These are phyloP conservation scores for Colletotrichum simmondsii DNA, from an alignment of 2,329 filamentous ascomycete genomes.

Conservation along the genomic window DNA sequence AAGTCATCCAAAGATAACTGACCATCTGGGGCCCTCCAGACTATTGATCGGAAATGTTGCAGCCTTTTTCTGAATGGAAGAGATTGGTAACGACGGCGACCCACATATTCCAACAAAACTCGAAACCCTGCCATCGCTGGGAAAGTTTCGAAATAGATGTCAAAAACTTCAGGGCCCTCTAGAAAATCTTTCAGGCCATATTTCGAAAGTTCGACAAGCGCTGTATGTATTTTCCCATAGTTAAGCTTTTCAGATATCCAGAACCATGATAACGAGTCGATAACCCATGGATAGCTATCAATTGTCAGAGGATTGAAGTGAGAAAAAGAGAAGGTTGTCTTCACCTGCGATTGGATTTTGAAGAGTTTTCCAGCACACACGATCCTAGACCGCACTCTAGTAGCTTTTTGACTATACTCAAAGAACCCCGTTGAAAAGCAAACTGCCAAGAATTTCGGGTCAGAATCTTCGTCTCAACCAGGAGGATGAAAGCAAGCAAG, in stretches of 20 bases:
- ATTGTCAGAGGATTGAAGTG: neutral
- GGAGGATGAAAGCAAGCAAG: neutral
- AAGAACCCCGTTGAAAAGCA: neutral
- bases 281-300: neutral
- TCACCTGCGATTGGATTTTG: neutral
- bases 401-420: neutral
- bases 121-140: neutral
- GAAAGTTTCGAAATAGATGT: neutral
- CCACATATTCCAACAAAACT: neutral
- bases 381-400: neutral
- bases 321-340: neutral
- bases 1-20: neutral
- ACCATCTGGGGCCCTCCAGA: neutral
- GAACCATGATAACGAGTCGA: neutral
- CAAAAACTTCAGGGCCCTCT: neutral
- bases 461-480: neutral
- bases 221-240: fast-evolving
- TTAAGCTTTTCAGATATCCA: fast-evolving
- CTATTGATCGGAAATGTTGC: neutral
- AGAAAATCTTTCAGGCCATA: neutral
- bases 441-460: neutral
- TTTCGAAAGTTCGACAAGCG: neutral
- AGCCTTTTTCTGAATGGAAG: neutral
- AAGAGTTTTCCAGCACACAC: neutral
- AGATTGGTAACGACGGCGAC: neutral